phyloP scores from a whole-genome alignment of 2,329 filamentous ascomycete genomes.

The Ascosphaera acerosa region DNA sequence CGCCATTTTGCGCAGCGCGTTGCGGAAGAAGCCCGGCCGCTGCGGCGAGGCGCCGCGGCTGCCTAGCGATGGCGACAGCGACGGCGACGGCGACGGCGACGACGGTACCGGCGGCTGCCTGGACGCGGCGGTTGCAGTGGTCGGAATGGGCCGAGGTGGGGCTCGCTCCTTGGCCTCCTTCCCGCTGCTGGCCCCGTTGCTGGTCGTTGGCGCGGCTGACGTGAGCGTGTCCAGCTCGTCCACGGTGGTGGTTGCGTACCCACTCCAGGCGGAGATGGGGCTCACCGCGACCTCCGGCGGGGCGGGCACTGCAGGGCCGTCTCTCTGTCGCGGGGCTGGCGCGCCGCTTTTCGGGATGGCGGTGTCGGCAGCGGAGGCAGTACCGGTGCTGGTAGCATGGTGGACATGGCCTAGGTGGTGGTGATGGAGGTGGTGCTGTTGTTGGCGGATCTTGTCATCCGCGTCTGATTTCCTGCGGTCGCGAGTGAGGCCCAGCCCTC shows the following conservation, averaged over 20 bases:
- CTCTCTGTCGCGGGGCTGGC: too few species aligned
- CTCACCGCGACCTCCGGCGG: not conserved
- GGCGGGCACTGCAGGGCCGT: too few species aligned
- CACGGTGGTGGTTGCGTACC: not conserved
- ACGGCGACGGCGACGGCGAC: too few species aligned
- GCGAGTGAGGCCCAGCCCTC: not conserved
- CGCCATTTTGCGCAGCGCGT: not conserved
- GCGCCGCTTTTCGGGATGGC: not conserved
- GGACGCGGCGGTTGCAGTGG: not conserved
- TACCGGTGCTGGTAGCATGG: not conserved
- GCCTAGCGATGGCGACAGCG: too few species aligned
- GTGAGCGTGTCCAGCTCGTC: not conserved
- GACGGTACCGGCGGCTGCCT: not conserved
- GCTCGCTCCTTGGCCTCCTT: slow-evolving; percentile 1
- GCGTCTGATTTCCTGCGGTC: slow-evolving; percentile 1
- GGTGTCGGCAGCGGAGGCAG: not conserved
- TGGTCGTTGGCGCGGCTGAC: not conserved
- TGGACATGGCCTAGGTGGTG: too few species aligned
- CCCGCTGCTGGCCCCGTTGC: too few species aligned
- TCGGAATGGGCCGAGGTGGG: too few species aligned
- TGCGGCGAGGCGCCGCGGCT: not conserved
- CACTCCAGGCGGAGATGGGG: not conserved
- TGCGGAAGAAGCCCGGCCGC: not conserved
- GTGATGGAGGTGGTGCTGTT: too few species aligned
- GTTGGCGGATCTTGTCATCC: too few species aligned